Conservation (phyloP, 768 basidiomycete species). For the Melanogaster broomeanus region DNA sequence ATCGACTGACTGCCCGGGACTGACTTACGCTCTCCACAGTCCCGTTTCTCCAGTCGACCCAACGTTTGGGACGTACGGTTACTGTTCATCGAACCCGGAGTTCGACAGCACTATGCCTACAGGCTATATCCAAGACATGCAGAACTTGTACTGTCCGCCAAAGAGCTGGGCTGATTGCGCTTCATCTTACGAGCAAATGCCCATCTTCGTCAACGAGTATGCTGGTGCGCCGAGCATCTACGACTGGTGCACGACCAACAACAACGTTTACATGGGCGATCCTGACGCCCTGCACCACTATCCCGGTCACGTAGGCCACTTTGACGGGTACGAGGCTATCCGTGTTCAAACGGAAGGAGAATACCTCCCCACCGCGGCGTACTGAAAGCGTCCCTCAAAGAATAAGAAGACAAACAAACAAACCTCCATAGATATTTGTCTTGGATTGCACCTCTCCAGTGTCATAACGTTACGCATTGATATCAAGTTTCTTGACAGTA, state of each 20-base stretch:
- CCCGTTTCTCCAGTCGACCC: slow-evolving; percentile 29
- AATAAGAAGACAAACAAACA: neutral
- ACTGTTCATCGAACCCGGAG: slow-evolving; percentile 9
- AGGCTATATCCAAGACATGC: slow-evolving; percentile 14
- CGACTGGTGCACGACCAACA: slow-evolving; percentile 27
- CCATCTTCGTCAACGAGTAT: slow-evolving; percentile 32
- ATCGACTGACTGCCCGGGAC: slow-evolving; percentile 18
- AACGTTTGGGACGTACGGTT: slow-evolving; percentile 22
- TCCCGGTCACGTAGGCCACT: neutral
- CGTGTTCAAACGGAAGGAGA: slow-evolving; percentile 15
- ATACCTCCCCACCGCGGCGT: slow-evolving; percentile 19
- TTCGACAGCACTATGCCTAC: slow-evolving; percentile 11
- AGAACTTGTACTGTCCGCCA: slow-evolving; percentile 22
- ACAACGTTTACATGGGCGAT: slow-evolving; percentile 9
- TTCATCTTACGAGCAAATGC: slow-evolving; percentile 18
- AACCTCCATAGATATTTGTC: neutral
- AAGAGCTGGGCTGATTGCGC: slow-evolving; percentile 31
- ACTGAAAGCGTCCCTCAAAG: slow-evolving; percentile 6
- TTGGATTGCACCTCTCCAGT: neutral
- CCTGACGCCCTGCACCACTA: slow-evolving; percentile 12
- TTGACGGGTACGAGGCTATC: slow-evolving; percentile 14
- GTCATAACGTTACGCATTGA: neutral
- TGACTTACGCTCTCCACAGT: slow-evolving; percentile 27
- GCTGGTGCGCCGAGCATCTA: slow-evolving; percentile 14
- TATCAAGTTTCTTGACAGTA: neutral